phyloP scores from a whole-genome alignment of 352 stramenopile genomes.

The Phytophthora uliginosa region DNA sequence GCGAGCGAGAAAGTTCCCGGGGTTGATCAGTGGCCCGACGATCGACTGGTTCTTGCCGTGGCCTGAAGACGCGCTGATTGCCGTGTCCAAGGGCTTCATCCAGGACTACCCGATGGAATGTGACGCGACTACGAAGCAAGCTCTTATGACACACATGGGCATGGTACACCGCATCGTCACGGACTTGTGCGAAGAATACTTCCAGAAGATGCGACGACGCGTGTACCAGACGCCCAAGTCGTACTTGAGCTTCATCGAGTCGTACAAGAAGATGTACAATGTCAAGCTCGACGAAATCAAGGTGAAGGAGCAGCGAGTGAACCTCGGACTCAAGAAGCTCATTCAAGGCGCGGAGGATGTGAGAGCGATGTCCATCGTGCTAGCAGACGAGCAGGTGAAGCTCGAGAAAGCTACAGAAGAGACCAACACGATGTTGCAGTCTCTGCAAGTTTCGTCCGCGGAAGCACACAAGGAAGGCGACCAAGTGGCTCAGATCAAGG shows the following conservation, averaged over 20 bases:
- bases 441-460: conserved; percentile 95
- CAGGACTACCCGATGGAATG: conserved; percentile 97
- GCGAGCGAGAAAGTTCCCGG: conserved; percentile 97
- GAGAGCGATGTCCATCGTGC: conserved; percentile 97
- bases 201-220: conserved; percentile 97
- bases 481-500: conserved; percentile 97
- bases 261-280: conserved; percentile 98
- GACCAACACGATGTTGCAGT: conserved; percentile 98
- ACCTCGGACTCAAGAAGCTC: conserved; percentile 98
- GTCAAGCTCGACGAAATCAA: conserved; percentile 96
- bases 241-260: conserved; percentile 98
- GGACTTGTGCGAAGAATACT: conserved; percentile 98
- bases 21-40: conserved; percentile 97
- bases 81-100: conserved; percentile 97
- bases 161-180: conserved; percentile 98
- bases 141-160: conserved; percentile 98
- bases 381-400: conserved; percentile 98
- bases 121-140: conserved; percentile 84
- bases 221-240: conserved; percentile 99
- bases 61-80: conserved; percentile 98
- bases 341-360: conserved; percentile 98
- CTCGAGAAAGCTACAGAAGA: conserved; percentile 97
- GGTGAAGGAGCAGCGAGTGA: conserved; percentile 97
- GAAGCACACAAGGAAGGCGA: conserved; percentile 98
- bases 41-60: conserved; percentile 99